phyloP scores from a whole-genome alignment of 768 basidiomycete species.

The Leccinum arenicola region DNA sequence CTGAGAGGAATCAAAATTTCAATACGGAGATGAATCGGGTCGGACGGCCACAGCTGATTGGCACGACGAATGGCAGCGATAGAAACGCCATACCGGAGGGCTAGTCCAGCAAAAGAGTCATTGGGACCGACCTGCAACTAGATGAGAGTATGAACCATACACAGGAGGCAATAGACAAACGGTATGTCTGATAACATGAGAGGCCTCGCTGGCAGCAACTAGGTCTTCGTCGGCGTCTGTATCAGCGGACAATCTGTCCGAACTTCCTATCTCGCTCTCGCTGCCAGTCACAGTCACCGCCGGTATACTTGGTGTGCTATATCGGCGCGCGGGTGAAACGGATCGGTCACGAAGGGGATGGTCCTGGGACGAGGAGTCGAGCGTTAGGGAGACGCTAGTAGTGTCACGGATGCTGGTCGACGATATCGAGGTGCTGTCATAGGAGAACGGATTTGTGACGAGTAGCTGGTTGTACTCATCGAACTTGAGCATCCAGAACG shows the following conservation, averaged over 20 bases:
- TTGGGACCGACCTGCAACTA: constrained; percentile 55
- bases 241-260: neutral
- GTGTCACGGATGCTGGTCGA: neutral
- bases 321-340: constrained; percentile 1
- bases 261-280: constrained; percentile 1
- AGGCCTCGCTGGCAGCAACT: neutral
- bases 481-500: constrained; percentile 26
- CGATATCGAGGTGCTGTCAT: neutral
- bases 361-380: neutral
- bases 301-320: neutral
- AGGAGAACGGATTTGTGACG: constrained; percentile 16
- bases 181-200: constrained; percentile 10
- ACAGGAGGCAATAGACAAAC: constrained; percentile 12
- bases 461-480: constrained; percentile 25
- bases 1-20: constrained; percentile 69
- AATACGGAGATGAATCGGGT: constrained; percentile 85
- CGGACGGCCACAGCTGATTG: constrained; percentile 93
- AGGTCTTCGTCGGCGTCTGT: neutral
- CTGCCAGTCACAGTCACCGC: neutral
- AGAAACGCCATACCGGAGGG: constrained; percentile 85
- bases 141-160: neutral
- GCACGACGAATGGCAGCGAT: constrained; percentile 79
- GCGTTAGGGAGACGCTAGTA: neutral
- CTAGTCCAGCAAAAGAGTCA: constrained; percentile 85
- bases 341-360: constrained; percentile 22